A percentile compares a stretch with the other conserved stretches of the same genome.
phyloP scores from a whole-genome alignment of 2,329 filamentous ascomycete genomes.

The Sporothrix variecibatus region DNA sequence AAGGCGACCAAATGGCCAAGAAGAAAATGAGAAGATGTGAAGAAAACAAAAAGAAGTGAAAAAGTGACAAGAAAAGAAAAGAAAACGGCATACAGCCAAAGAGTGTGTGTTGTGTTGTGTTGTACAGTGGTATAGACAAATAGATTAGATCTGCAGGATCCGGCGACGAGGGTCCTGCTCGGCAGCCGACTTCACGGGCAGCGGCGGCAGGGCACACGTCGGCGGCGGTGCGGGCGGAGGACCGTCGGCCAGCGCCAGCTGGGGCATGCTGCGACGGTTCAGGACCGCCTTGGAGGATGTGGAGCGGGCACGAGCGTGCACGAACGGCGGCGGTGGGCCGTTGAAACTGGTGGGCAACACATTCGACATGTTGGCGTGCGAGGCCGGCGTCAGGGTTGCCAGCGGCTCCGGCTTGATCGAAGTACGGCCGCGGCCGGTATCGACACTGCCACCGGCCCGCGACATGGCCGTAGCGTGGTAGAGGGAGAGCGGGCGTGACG shows the following conservation, averaged over 20 bases:
- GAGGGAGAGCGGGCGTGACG: conserved; percentile 6
- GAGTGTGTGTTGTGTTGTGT: not conserved
- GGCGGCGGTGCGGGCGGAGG: conserved; percentile 58
- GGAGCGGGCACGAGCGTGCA: conserved; percentile 34
- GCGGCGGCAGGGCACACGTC: conserved; percentile 56
- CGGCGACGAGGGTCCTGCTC: conserved; percentile 6
- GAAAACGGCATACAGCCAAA: not conserved
- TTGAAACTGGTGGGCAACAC: conserved; percentile 10
- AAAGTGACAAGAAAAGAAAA: not conserved
- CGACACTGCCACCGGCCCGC: conserved; percentile 4
- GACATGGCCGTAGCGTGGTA: conserved; percentile 2
- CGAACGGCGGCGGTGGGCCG: conserved; percentile 25
- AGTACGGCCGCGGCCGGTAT: not conserved
- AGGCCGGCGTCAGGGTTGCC: not conserved
- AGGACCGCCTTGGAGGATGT: conserved; percentile 28
- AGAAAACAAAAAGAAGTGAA: not conserved
- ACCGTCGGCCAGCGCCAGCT: conserved; percentile 49
- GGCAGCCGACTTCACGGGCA: conserved; percentile 19
- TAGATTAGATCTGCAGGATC: not conserved
- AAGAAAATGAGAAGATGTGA: not conserved
- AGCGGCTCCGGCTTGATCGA: conserved; percentile 24
- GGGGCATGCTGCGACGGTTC: conserved; percentile 53
- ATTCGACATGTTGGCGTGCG: not conserved
- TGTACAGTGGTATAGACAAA: not conserved
- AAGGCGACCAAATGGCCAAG: not conserved